These are phyloP conservation scores for Euphrasia arctica DNA, from an alignment of 305 asterid species.

Conservation along the genomic window DNA sequence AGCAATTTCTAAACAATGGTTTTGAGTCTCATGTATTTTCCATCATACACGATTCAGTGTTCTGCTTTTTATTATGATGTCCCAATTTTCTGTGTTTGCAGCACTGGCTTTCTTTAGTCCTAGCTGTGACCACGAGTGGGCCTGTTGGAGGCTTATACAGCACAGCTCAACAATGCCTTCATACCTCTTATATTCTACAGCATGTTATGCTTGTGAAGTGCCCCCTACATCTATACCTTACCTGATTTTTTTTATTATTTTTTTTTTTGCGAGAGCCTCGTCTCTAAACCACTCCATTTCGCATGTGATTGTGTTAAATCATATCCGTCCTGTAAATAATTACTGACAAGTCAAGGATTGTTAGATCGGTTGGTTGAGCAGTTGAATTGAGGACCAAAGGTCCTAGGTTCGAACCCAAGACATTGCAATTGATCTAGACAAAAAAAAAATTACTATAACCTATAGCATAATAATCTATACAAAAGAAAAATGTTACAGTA, in stretches of 20 bases:
- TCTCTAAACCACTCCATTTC: not conserved
- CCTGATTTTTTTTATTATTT: not conserved
- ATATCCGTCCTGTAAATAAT: conserved; percentile 26
- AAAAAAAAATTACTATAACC: not conserved
- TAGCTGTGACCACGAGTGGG: conserved; percentile 78
- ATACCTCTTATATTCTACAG: conserved; percentile 96
- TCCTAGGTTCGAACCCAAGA: no score
- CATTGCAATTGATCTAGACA: no score
- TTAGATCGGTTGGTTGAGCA: no score
- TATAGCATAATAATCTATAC: conserved; percentile 13
- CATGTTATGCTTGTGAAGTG: conserved; percentile 52
- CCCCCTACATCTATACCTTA: conserved; percentile 1
- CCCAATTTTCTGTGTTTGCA: conserved; percentile 40
- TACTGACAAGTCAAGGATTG: conserved; percentile 7
- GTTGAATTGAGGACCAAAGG: no score
- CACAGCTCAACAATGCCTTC: conserved; percentile 97
- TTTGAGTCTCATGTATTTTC: not conserved
- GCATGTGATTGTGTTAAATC: not conserved
- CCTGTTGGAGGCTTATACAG: conserved; percentile 92
- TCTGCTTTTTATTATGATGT: conserved; percentile 23
- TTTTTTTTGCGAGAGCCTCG: conserved; percentile 13
- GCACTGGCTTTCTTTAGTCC: conserved; percentile 80
- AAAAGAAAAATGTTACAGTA: not conserved
- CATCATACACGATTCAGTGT: not conserved
- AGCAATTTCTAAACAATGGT: not conserved